Evolutionary conservation across 352 stramenopile species (phyloP), one percentile per base, ranked within the genome.

Genomic region (Pythium myriotylum): DNA sequence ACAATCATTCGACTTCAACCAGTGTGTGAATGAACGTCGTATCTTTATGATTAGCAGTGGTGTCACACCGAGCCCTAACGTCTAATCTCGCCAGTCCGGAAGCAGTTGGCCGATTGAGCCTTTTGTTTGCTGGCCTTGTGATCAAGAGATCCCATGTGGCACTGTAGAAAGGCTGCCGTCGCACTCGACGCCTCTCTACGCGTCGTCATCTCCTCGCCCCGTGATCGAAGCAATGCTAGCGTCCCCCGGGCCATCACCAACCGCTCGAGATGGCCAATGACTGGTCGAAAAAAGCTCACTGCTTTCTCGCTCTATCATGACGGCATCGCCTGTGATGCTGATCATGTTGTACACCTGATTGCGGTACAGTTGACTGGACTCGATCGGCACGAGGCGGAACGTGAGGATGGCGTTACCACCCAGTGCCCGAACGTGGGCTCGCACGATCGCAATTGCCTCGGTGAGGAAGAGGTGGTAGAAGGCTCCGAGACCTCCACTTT

Each of bases 281-380:
- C 45, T 62, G 5, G 54, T 43, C 33, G 48, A 56, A 26, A 37
- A 41, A 49, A 66, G 32, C 16, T 66, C 50, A 23, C 32, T 54
- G 27, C 24, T 57, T 41, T 92, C 71, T 23, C 83, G 77, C 59
- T 88, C 78, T 24, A 92, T 81, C 79, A 92, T 91, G 23, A 91
- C 86, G 9, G 85, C 81, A 60, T 95, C 88, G 5, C 88, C 88
- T 2, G 85, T 95, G 65, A 96, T 91, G 55, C 84, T 94, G 49
- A 96, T 94, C 85, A 96, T 95, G 70, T 95, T 95, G 84, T 96
- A 96, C 54, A 95, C 86, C 65, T 94, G 87, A 64, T 96, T 96
- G 42, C 88, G 86, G 48, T 94, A 92, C 27, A 95, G 65, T 43
- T 93, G 85, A 41, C 85, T 94, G 9, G 86, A 95, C 65, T 96